Evolutionary conservation across 1,284 basidiomycete genomes (phyloP).

Genomic region (Pascua guehoae): DNA sequence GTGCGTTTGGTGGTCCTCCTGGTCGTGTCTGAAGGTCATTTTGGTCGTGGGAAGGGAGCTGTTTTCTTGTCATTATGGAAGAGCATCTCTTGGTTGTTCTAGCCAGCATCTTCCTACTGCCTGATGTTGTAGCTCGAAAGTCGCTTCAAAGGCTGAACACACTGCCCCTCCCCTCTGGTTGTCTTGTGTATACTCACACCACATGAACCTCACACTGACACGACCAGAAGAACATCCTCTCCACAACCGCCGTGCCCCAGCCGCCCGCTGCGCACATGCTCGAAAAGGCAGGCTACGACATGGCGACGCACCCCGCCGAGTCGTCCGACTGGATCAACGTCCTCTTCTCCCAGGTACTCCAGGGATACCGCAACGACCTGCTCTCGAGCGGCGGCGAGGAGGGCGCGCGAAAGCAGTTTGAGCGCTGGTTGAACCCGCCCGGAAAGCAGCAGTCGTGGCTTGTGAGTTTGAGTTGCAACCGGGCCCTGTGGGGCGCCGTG

Average conservation of each 20-base stretch:
- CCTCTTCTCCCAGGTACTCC: slow-evolving; percentile 53
- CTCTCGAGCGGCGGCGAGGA: slow-evolving; percentile 49
- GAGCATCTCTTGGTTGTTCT: too few relatives aligned
- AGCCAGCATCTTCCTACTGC: background rate
- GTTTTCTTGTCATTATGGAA: too few relatives aligned
- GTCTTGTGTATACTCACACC: too few relatives aligned
- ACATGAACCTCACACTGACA: background rate
- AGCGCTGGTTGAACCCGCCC: slow-evolving; percentile 49
- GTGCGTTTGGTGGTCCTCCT: slow-evolving; percentile 18
- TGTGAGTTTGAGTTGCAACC: slow-evolving; percentile 20
- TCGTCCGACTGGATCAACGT: slow-evolving; percentile 58
- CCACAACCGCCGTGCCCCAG: slow-evolving; percentile 42
- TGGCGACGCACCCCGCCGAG: slow-evolving; percentile 54
- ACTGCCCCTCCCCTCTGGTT: too few relatives aligned
- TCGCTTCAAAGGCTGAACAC: too few relatives aligned
- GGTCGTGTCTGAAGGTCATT: too few relatives aligned
- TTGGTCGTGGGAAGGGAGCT: too few relatives aligned
- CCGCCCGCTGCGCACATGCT: slow-evolving; percentile 49
- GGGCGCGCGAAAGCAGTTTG: slow-evolving; percentile 47
- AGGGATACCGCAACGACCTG: slow-evolving; percentile 49
- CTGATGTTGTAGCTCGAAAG: background rate
- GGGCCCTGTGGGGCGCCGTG: too few relatives aligned
- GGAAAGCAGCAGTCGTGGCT: slow-evolving; percentile 40
- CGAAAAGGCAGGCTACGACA: slow-evolving; percentile 54
- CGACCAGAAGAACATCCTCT: slow-evolving; percentile 36